Evolutionary conservation across 495 filamentous ascomycete genomes (phyloP), one percentile per base, ranked within the genome.

Genomic region (Lepidopterella palustris): DNA sequence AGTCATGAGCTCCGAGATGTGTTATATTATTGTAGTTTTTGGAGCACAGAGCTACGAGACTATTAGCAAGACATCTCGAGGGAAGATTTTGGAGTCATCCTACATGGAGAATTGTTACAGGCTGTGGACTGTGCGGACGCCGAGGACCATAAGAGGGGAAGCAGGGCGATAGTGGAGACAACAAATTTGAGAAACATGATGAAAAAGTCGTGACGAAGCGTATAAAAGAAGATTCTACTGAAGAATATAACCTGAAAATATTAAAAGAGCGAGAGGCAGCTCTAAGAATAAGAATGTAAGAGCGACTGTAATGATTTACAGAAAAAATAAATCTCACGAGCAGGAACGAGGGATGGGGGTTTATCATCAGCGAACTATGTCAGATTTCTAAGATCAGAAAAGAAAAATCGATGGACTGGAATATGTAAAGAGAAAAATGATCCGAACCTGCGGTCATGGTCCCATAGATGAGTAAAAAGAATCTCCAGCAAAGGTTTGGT

Each of bases 101-200:
- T n/a, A n/a, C 74, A 72, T 10, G 83, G 80, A 4, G 79, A 82
- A 68, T 85, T 85, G 69, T 86, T 86, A 78, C 83, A 86, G 3
- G 70, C 72, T 53, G 58, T 64, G 13, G 35, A 42, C 35, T 68
- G 61, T 31, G 64, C 64, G 4, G 60, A 63, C 23, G 49, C 50
- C 15, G 35, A 26, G 32, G 47, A 27, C 32, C 35, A 67, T 52
- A 67, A 57, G 47, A 63, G 45, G 27, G 64, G 64, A 26, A 67
- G 26, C 9, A 67, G 10, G 26, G 60, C 13, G 3, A 58, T 15
- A 15, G 60, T 45, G 15, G 29, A 54, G 40, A 63, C 50, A n/a
- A 54, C 2, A 4, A 24, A 24, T 50, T 24, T 54, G 28, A 26
- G 28, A 18, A 54, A 32, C 31, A 54, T 32, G 18, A 32, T 54